These are phyloP conservation scores for Erythrophleum fordii DNA, from an alignment of 306 rosid species.

Conservation along the genomic window DNA sequence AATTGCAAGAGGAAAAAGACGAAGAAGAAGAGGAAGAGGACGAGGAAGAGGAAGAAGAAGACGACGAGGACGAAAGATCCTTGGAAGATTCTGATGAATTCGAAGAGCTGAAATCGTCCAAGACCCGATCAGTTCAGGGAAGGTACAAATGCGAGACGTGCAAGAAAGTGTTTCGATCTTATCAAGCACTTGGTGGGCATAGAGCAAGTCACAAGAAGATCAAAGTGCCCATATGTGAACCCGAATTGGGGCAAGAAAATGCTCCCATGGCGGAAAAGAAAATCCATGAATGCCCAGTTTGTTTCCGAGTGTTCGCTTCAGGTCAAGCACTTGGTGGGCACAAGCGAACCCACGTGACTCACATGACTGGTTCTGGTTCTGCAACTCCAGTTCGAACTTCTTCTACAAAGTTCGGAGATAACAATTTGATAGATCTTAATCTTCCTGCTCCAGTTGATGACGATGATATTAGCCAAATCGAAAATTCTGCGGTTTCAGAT, in stretches of 20 bases:
- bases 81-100: constrained; percentile 62
- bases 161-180: constrained; percentile 74
- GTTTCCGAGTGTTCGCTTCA: constrained; percentile 81
- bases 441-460: constrained; percentile 89
- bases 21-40: constrained; percentile 65
- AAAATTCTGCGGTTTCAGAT: constrained; percentile 83
- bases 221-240: constrained; percentile 33
- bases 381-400: constrained; percentile 31
- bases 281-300: constrained; percentile 82
- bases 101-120: constrained; percentile 54
- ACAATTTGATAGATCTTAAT: constrained; percentile 81
- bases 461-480: constrained; percentile 70
- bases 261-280: constrained; percentile 50
- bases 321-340: constrained; percentile 99
- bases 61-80: constrained; percentile 48
- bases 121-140: constrained; percentile 43
- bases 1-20: constrained; percentile 35
- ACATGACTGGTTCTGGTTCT: constrained; percentile 52
- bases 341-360: constrained; percentile 88
- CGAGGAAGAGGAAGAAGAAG: constrained; percentile 15
- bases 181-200: constrained; percentile 94
- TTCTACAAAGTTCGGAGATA: constrained; percentile 44
- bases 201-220: constrained; percentile 95
- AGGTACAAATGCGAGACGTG: constrained; percentile 95
- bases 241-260: constrained; percentile 37